Base-by-base conservation (phyloP, 192 early-diverging fungal genomes). In the Podila epigama region DNA sequence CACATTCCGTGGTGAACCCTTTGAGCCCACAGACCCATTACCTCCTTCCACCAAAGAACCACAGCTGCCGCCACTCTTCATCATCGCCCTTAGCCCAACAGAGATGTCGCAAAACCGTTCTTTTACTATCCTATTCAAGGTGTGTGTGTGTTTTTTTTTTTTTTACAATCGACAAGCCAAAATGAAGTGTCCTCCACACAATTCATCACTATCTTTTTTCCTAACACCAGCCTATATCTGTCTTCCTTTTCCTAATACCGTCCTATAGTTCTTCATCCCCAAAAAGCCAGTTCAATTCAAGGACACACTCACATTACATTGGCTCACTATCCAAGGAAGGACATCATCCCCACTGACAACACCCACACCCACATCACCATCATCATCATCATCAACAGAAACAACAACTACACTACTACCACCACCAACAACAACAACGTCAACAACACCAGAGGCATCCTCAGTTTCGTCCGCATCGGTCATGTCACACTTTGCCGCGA, bases 211-310 rank as follows among this genome's bases (percentile, higher is more conserved):
- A n/a, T n/a, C n/a, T n/a, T n/a, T n/a, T n/a, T n/a, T n/a, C n/a
- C n/a, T n/a, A n/a, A n/a, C n/a, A n/a, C n/a, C 4, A 6, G 2
- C 60, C n/a, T 5, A n/a, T 22, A n/a, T 44, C 15, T 52, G n/a
- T 1, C 55, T 60, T 54, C 55, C 34, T 41, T 22, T 44, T 40
- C 25, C 28, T 16, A 15, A 8, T 22, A 20, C 40, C 31, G n/a
- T 1, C n/a, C 29, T 54, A 53, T 58, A 77, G 73, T 77, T 77
- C 34, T 77, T 77, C 18, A 57, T 77, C 9, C 73, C 73, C 10
- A 73, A 66, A 18, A 37, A 62, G 20, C 65, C 63, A n/a, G 29
- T 22, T 6, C 39, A 35, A 18, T 58, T 67, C 28, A 54, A 58
- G 55, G 66, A 61, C 12, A 31, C 55, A 15, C 31, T 68, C 25